Evolutionary conservation across 2,329 filamentous ascomycete species (phyloP).

Genomic region (Xylariaceae sp.): DNA sequence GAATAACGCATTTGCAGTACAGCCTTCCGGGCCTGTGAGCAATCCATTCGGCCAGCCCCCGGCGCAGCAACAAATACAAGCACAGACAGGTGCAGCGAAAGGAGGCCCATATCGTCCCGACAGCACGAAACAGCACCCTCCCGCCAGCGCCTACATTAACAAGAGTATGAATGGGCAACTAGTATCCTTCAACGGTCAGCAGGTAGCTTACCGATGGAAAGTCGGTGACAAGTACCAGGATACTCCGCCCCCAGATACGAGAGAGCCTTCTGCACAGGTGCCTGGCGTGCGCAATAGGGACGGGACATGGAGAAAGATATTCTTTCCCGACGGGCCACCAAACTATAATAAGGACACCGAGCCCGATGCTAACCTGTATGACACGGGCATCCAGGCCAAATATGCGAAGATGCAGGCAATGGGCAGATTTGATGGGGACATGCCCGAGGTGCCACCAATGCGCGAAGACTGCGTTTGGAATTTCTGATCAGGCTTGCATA

Average conservation of each 20-base stretch:
- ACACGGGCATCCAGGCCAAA: constrained; percentile 53
- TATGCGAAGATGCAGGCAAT: constrained; percentile 63
- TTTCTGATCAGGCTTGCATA: constrained; percentile 43
- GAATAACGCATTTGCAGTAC: constrained; percentile 29
- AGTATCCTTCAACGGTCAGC: constrained; percentile 58
- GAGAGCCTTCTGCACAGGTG: constrained; percentile 13
- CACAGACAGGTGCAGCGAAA: constrained; percentile 10
- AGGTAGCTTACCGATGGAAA: constrained; percentile 52
- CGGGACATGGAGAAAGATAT: constrained; percentile 60
- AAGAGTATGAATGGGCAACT: constrained; percentile 42
- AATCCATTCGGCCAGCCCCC: constrained; percentile 22
- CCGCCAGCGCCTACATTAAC: constrained; percentile 39
- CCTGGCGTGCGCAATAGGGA: constrained; percentile 49
- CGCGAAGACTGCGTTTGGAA: constrained; percentile 72
- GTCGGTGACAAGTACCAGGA: constrained; percentile 21
- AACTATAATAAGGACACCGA: constrained; percentile 61
- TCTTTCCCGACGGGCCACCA: constrained; percentile 69
- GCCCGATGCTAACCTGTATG: constrained; percentile 47
- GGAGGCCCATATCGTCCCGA: constrained; percentile 38
- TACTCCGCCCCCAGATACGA: constrained; percentile 4
- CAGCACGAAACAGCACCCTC: constrained; percentile 41
- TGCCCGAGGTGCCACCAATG: constrained; percentile 75
- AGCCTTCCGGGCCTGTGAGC: constrained; percentile 3
- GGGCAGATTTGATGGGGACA: constrained; percentile 66
- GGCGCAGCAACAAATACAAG: constrained; percentile 12